Conservation (phyloP, 2,329 filamentous ascomycete genomes). For the Diaporthe sp. region DNA sequence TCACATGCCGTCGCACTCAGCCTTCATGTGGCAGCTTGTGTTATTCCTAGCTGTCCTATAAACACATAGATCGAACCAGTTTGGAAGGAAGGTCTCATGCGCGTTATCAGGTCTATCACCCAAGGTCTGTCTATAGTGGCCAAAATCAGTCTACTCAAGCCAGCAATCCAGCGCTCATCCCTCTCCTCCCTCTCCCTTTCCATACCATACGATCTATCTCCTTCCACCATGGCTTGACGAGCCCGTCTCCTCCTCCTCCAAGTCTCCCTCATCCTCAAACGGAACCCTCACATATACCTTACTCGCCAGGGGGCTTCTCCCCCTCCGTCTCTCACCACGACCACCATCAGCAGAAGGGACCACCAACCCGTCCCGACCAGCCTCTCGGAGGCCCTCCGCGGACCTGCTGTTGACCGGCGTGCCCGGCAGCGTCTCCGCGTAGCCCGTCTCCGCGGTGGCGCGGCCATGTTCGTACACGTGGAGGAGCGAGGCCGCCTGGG, state of each 20-base stretch:
- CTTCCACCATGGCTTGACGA: not conserved
- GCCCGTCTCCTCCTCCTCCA: slow-evolving; percentile 29
- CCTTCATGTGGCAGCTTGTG: no score
- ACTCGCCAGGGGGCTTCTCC: slow-evolving; percentile 35
- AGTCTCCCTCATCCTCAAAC: slow-evolving; percentile 37
- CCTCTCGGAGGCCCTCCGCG: not conserved
- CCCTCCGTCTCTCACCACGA: slow-evolving; percentile 4
- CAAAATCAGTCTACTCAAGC: not conserved
- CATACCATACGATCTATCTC: not conserved
- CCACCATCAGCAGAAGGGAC: not conserved
- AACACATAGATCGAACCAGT: not conserved
- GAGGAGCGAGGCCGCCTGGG: slow-evolving; percentile 1
- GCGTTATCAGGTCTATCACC: not conserved
- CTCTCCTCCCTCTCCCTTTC: no score
- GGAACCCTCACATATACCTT: slow-evolving; percentile 34
- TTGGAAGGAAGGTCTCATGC: not conserved
- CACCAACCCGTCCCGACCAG: slow-evolving; percentile 8
- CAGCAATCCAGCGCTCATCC: not conserved
- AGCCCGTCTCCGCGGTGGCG: slow-evolving; percentile 31
- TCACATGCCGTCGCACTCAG: no score
- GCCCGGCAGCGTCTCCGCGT: slow-evolving; percentile 41
- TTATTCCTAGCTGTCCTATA: not conserved
- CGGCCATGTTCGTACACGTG: not conserved
- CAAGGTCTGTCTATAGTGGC: not conserved
- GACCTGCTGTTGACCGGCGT: slow-evolving; percentile 36